phyloP scores from a whole-genome alignment of 306 rosid genomes.

The Fragaria iinumae region DNA sequence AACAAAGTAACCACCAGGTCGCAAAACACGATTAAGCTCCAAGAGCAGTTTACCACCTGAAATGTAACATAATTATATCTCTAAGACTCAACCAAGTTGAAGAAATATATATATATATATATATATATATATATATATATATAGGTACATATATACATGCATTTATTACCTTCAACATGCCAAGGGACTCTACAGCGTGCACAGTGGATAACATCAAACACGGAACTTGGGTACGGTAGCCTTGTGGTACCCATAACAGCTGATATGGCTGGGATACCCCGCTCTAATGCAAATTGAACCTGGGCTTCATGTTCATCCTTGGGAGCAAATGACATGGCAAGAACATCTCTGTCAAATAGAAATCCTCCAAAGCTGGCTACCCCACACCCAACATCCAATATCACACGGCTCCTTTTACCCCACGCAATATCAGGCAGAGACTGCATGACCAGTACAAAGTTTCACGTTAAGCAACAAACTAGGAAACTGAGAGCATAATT shows the following conservation, averaged over 20 bases:
- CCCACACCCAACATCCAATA: constrained; percentile 87
- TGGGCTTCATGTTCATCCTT: constrained; percentile 94
- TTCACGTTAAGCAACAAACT: constrained; percentile 14
- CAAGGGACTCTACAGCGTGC: constrained; percentile 98
- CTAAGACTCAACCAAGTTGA: constrained; percentile 2
- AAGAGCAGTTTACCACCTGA: constrained; percentile 81
- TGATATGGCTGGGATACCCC: constrained; percentile 84
- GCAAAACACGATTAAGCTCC: constrained; percentile 77
- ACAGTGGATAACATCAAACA: constrained; percentile 83
- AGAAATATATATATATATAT: background rate
- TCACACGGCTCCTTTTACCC: constrained; percentile 86
- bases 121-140: no score
- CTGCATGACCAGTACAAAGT: constrained; percentile 38
- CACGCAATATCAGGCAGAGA: constrained; percentile 66
- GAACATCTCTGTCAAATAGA: constrained; percentile 74
- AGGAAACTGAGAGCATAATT: background rate
- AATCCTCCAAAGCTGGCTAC: constrained; percentile 92
- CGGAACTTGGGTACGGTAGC: constrained; percentile 68
- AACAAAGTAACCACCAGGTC: constrained; percentile 92
- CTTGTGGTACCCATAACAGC: constrained; percentile 83
- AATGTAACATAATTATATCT: constrained; percentile 21
- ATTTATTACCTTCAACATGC: constrained; percentile 72
- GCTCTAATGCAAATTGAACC: constrained; percentile 83
- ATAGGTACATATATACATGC: background rate
- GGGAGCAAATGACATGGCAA: constrained; percentile 86